Conservation (phyloP, 495 filamentous ascomycete species). For the Aspergillus carlsbadensis region DNA sequence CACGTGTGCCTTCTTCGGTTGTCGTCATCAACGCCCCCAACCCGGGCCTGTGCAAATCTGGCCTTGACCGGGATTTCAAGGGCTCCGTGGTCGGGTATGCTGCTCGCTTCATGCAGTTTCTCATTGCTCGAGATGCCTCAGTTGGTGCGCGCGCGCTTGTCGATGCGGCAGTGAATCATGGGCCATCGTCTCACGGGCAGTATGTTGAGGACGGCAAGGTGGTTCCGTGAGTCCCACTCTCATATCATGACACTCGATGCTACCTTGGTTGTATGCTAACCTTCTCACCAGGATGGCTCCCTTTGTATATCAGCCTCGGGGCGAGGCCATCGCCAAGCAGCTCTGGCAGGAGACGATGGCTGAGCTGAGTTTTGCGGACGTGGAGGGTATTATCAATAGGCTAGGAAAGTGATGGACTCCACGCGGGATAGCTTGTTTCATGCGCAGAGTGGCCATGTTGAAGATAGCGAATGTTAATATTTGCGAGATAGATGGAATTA, state of each 20-base stretch:
- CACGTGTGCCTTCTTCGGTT: neutral
- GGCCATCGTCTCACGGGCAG: slow-evolving; percentile 12
- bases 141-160: slow-evolving; percentile 15
- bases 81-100: slow-evolving; percentile 4
- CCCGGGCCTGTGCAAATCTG: slow-evolving; percentile 18
- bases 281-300: slow-evolving; percentile 5
- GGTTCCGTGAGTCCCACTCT: slow-evolving; percentile 15
- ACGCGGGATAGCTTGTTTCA: no score
- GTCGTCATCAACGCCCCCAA: slow-evolving; percentile 23
- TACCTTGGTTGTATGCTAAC: neutral
- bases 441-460: no score
- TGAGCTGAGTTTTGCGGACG: slow-evolving; percentile 7
- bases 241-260: neutral
- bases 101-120: neutral
- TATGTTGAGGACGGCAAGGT: slow-evolving; percentile 17
- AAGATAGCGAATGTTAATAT: no score
- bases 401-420: neutral
- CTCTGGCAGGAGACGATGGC: slow-evolving; percentile 11
- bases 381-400: slow-evolving; percentile 1
- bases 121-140: slow-evolving; percentile 11
- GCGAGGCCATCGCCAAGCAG: slow-evolving; percentile 1
- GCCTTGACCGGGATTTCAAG: slow-evolving; percentile 5
- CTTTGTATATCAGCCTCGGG: slow-evolving; percentile 3
- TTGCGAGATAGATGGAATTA: no score
- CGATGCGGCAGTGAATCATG: slow-evolving; percentile 18